These are phyloP conservation scores for Apiosordaria backusii DNA, from an alignment of 495 filamentous ascomycete genomes.

Conservation along the genomic window DNA sequence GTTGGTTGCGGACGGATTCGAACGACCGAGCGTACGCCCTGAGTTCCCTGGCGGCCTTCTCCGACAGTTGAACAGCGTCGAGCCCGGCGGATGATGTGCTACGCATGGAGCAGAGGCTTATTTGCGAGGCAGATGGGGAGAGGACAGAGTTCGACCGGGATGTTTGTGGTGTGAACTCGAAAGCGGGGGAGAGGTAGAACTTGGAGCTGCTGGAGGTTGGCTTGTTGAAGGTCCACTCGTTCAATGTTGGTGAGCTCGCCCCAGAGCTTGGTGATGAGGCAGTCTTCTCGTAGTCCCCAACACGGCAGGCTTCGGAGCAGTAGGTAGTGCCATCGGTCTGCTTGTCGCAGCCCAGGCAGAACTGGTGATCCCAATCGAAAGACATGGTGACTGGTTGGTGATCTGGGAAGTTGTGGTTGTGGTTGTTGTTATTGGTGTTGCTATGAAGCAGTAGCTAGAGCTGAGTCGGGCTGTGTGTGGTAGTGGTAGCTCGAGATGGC, in stretches of 20 bases:
- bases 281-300: constrained; percentile 79
- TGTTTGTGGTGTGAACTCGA: constrained; percentile 59
- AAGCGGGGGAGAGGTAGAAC: constrained; percentile 68
- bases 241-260: constrained; percentile 50
- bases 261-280: constrained; percentile 53
- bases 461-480: background rate
- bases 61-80: constrained; percentile 59
- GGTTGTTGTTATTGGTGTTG: constrained; percentile 6
- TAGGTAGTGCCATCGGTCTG: constrained; percentile 78
- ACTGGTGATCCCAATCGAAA: constrained; percentile 85
- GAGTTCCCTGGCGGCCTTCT: constrained; percentile 74
- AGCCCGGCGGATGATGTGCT: constrained; percentile 55
- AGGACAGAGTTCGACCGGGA: constrained; percentile 45
- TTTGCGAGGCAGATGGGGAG: constrained; percentile 79
- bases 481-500: constrained; percentile 7
- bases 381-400: constrained; percentile 42
- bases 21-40: constrained; percentile 84
- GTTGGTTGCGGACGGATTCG: constrained; percentile 65
- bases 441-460: background rate
- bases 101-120: constrained; percentile 75
- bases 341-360: constrained; percentile 91
- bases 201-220: constrained; percentile 38
- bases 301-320: constrained; percentile 88
- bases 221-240: constrained; percentile 40
- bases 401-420: constrained; percentile 19